Percentiles rank a stretch among this genome's conserved stretches.
These are phyloP conservation scores for Starmerella apicola DNA, from an alignment of 805 yeast genomes.

Conservation along the genomic window DNA sequence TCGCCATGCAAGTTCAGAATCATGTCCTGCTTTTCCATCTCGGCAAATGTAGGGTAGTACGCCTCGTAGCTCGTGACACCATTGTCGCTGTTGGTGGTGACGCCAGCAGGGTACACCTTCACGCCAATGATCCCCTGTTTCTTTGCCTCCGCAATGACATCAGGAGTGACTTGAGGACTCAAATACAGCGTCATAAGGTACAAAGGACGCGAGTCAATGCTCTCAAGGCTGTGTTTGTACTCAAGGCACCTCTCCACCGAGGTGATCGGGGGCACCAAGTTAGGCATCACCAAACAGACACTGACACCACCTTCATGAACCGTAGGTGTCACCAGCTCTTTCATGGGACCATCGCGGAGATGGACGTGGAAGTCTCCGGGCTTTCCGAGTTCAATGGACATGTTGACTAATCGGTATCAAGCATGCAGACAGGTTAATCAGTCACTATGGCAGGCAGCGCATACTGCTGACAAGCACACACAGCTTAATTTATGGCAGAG, in stretches of 20 bases:
- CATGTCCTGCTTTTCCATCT: conserved; percentile 65
- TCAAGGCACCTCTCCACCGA: conserved; percentile 57
- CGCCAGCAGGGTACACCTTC: conserved; percentile 98
- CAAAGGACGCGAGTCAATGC: conserved; percentile 66
- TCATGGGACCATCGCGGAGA: conserved; percentile 86
- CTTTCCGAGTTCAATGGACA: conserved; percentile 27
- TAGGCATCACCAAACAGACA: conserved; percentile 92
- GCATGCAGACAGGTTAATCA: too few relatives aligned
- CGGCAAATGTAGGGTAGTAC: conserved; percentile 81
- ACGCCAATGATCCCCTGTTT: conserved; percentile 63
- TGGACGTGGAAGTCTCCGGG: conserved; percentile 84
- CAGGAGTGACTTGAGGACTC: conserved; percentile 70
- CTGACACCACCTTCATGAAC: conserved; percentile 83
- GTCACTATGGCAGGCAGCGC: too few relatives aligned
- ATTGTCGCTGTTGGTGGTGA: conserved; percentile 84
- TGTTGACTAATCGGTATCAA: too few relatives aligned
- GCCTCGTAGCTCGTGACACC: conserved; percentile 87
- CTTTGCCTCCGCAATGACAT: conserved; percentile 69
- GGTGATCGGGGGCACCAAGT: conserved; percentile 82
- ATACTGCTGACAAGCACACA: too few relatives aligned
- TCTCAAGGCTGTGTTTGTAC: conserved; percentile 53
- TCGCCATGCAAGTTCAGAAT: conserved; percentile 92
- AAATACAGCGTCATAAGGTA: conserved; percentile 86
- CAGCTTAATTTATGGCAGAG: too few relatives aligned
- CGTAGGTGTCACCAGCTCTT: conserved; percentile 81